Conservation (phyloP, 805 yeast species). For the Sugiyamaella floridensis region DNA sequence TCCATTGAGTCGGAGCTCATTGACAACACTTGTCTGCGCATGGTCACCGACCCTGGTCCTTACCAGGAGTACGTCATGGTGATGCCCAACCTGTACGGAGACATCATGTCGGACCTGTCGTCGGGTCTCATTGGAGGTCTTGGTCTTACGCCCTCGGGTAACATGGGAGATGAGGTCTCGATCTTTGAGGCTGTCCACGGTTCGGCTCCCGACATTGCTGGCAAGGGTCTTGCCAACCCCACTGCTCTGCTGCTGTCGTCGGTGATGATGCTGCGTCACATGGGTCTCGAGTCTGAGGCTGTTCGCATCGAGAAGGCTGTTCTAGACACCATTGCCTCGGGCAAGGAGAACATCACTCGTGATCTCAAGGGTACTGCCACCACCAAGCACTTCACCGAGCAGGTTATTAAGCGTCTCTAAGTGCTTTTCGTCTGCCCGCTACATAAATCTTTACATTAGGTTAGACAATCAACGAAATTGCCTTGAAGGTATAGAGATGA, state of each 20-base stretch:
- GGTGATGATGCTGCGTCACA: constrained; percentile 98
- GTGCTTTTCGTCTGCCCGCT: neutral
- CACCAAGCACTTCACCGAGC: constrained; percentile 83
- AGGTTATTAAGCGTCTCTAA: constrained; percentile 75
- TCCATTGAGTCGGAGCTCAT: constrained; percentile 77
- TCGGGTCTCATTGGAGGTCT: constrained; percentile 98
- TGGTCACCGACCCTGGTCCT: constrained; percentile 81
- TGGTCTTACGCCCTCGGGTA: constrained; percentile 98
- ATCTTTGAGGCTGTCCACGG: constrained; percentile 99
- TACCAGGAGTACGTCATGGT: constrained; percentile 90
- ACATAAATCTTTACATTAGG: neutral
- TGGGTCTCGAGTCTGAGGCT: constrained; percentile 80
- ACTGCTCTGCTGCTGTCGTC: constrained; percentile 94
- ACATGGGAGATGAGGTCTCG: constrained; percentile 97
- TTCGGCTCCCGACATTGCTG: constrained; percentile 99
- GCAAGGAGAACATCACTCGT: constrained; percentile 92
- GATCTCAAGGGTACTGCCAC: constrained; percentile 91
- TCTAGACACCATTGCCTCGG: constrained; percentile 80
- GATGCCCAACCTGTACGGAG: constrained; percentile 99
- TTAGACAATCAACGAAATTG: neutral
- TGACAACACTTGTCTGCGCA: constrained; percentile 89
- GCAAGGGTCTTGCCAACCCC: constrained; percentile 98
- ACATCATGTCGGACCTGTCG: constrained; percentile 94
- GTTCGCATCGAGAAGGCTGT: constrained; percentile 85
- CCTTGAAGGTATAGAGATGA: neutral